A percentile compares a stretch with the other conserved stretches of the same genome.
These are phyloP conservation scores for Saccharomyces cerevisiae DNA, from an alignment of 805 yeast genomes.

Conservation along the genomic window DNA sequence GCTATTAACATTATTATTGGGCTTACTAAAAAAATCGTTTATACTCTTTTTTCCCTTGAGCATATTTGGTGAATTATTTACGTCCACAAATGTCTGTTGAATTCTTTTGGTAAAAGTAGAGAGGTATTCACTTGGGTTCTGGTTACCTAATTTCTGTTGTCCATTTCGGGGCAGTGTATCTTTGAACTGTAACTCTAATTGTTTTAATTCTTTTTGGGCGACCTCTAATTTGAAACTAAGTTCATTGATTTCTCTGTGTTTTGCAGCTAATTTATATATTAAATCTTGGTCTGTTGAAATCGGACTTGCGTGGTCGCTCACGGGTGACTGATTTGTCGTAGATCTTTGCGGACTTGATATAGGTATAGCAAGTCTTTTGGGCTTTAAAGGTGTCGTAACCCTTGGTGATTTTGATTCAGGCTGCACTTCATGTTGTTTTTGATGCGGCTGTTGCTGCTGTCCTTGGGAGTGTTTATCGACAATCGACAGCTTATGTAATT, in stretches of 20 bases:
- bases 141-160: not conserved
- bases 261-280: slow-evolving; percentile 38
- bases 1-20: not conserved
- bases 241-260: slow-evolving; percentile 47
- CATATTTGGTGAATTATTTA: slow-evolving; percentile 16
- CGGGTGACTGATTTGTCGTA: not conserved
- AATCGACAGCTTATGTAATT: slow-evolving; percentile 20
- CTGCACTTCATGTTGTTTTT: not conserved
- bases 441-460: not conserved
- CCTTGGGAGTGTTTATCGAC: slow-evolving; percentile 14
- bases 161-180: slow-evolving; percentile 2
- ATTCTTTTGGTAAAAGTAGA: slow-evolving; percentile 9
- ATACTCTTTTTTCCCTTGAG: slow-evolving; percentile 18
- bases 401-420: not conserved
- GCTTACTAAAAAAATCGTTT: slow-evolving; percentile 15
- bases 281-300: slow-evolving; percentile 13
- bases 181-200: slow-evolving; percentile 30
- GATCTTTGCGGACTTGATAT: not conserved
- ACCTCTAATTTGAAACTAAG: slow-evolving; percentile 35
- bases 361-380: not conserved
- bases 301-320: not conserved
- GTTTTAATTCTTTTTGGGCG: slow-evolving; percentile 33
- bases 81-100: slow-evolving; percentile 15
- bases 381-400: not conserved
- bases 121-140: not conserved